Base-by-base conservation (phyloP, 768 basidiomycete genomes). In the Pleurotus citrinopileatus region DNA sequence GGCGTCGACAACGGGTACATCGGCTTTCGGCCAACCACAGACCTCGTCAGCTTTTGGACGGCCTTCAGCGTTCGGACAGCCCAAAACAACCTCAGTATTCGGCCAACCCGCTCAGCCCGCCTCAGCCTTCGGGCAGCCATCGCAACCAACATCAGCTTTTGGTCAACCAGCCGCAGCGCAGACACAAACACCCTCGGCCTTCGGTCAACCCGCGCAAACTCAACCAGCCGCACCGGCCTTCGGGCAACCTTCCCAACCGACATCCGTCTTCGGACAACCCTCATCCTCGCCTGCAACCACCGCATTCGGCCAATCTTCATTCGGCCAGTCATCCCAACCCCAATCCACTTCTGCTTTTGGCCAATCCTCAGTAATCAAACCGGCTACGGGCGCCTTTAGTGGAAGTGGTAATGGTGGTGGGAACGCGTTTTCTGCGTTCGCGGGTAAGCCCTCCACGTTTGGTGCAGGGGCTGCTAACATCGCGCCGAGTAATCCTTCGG, bases 321-420 rank as follows among this genome's bases (percentile, higher is more conserved):
- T 51, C 22, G 48, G 48, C 12, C 48, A 51, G 23, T 6, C 48
- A 12, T 50, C 48, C 8, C 46, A 65, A 28, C 25, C 63, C 20
- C 47, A 12, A 34, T 54, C 61, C 13, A 58, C 56, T 8, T 64
- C 76, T n/a, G 70, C 58, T 0, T 73, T 73, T 51, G 70, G 69
- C 20, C 44, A 55, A 42, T 27, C 60, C 3, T 69, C 70, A 2
- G 53, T 82, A 20, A 75, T 82, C 54, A 79, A 78, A 56, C 76
- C 81, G 3, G 71, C 76, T 3, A 68, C 76, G 4, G 81, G 81
- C 2, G 79, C 79, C 1, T 86, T 86, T 53, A 67, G 73, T 38
- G 74, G 26, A 37, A 42, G 40, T 23, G 51, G 60, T 17, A 57
- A 55, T 36, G 71, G 55, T 9, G 64, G 63, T 43, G 55, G 48